A percentile compares a stretch with the other conserved stretches of the same genome.
Conservation (phyloP, 805 yeast species). For the Pichia exigua region DNA sequence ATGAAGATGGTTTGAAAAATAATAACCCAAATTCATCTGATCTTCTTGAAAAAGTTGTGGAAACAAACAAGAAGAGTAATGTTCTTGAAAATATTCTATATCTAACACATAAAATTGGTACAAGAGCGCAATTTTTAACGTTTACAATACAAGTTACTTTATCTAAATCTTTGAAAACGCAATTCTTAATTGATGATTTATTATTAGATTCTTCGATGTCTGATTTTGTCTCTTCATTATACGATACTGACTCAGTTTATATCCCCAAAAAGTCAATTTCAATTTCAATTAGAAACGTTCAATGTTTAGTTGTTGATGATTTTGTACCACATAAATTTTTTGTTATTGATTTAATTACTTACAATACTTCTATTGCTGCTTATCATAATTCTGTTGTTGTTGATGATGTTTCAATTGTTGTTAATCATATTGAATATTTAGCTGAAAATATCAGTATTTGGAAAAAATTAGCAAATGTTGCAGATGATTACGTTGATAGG, state of each 20-base stretch:
- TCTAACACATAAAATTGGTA: conserved; percentile 17
- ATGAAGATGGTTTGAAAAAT: neutral
- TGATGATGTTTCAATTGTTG: conserved; percentile 2
- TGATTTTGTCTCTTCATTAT: conserved; percentile 20
- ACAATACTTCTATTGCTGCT: conserved; percentile 9
- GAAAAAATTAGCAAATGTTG: conserved; percentile 12
- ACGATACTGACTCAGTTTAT: conserved; percentile 8
- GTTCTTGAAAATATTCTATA: conserved; percentile 4
- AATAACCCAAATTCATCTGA: neutral
- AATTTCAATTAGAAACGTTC: conserved; percentile 17
- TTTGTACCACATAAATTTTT: conserved; percentile 9
- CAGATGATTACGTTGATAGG: conserved; percentile 1
- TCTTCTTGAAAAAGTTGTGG: neutral
- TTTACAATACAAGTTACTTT: conserved; percentile 12
- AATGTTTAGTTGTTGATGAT: conserved; percentile 13
- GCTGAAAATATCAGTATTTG: conserved; percentile 6
- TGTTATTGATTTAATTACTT: conserved; percentile 14
- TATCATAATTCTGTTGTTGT: conserved; percentile 6
- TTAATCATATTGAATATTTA: conserved; percentile 9
- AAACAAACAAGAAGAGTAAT: neutral
- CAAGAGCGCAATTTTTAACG: conserved; percentile 21
- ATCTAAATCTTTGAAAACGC: conserved; percentile 8
- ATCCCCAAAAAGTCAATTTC: conserved; percentile 14
- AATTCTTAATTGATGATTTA: conserved; percentile 19
- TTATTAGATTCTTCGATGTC: conserved; percentile 21